Evolutionary conservation across 2,329 filamentous ascomycete genomes (phyloP).

Genomic region (Diaporthe batatas): DNA sequence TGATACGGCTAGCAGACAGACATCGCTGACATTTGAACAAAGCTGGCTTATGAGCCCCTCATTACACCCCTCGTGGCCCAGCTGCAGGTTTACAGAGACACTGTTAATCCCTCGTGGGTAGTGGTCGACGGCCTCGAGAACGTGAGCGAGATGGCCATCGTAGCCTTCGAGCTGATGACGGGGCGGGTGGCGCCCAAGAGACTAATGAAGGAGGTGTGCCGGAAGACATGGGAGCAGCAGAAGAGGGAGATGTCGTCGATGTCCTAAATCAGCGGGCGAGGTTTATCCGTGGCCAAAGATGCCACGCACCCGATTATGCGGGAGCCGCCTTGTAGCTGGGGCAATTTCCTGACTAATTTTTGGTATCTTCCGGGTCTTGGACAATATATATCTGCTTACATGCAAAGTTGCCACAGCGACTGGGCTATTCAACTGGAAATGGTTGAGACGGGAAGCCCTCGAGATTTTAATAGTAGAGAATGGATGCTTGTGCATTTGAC

Average conservation of each 20-base stretch:
- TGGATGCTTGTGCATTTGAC: slow-evolving; percentile 1
- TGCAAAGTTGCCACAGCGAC: neutral
- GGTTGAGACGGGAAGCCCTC: neutral
- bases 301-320: neutral
- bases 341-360: neutral
- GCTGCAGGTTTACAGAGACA: slow-evolving; percentile 64
- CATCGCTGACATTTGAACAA: slow-evolving; percentile 34
- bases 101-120: slow-evolving; percentile 73
- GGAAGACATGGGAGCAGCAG: slow-evolving; percentile 58
- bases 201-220: slow-evolving; percentile 74
- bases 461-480: slow-evolving; percentile 2
- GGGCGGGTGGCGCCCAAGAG: slow-evolving; percentile 77
- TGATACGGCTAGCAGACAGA: neutral
- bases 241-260: slow-evolving; percentile 45
- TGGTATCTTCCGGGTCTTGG: neutral
- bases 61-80: slow-evolving; percentile 77
- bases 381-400: neutral
- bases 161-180: slow-evolving; percentile 82
- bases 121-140: slow-evolving; percentile 80
- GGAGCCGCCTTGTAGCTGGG: neutral
- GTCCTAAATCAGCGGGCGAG: slow-evolving; percentile 26
- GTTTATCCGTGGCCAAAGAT: neutral
- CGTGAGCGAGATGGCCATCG: slow-evolving; percentile 80
- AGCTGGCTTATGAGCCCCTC: slow-evolving; percentile 78
- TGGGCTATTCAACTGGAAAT: neutral